Evolutionary conservation across 768 basidiomycete genomes (phyloP), one percentile per base, ranked within the genome.

Genomic region (Phlebiopsis gigantea): DNA sequence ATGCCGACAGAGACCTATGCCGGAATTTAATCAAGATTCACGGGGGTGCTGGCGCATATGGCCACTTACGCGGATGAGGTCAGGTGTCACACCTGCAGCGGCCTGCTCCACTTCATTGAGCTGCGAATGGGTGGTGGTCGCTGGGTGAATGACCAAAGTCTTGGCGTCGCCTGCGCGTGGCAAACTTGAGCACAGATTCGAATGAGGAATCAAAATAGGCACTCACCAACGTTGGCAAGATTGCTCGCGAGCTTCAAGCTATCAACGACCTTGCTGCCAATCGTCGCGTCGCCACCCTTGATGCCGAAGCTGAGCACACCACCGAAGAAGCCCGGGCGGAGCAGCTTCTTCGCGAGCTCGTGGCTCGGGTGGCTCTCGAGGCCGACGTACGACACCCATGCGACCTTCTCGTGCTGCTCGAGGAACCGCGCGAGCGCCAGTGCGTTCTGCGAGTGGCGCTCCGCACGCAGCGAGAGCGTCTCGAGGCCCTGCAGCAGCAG

Each of bases 301-400:
- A 90, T 69, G 7, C 90, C 92, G 63, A 93, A 92, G 70, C 78
- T 88, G 49, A 93, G 71, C 61, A 93, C 79, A 21, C 89, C 90
- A 4, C 90, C 87, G 57, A 75, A 92, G 2, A 74, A 70, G 55
- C 79, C 75, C n/a, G 68, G 68, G 4, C 84, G 75, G 51, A 91
- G 71, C 30, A 83, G 71, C 57, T 77, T 73, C 63, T 77, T 75
- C 10, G 89, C 90, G 5, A 77, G 66, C 46, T 69, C 69, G 68
- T 93, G 77, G 31, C 82, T 84, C 0, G 75, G 66, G 67, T 94
- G 92, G 2, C 66, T 70, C 49, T 70, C 66, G 1, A 92, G 78
- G 5, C 92, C 92, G 42, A 84, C 79, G 65, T 93, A 94, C 0
- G 83, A 84, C 1, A 92, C 86, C 90, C 88, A 93, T 1, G 80